Evolutionary conservation across 2,329 filamentous ascomycete species (phyloP).

Genomic region (Fusarium tuaranense): DNA sequence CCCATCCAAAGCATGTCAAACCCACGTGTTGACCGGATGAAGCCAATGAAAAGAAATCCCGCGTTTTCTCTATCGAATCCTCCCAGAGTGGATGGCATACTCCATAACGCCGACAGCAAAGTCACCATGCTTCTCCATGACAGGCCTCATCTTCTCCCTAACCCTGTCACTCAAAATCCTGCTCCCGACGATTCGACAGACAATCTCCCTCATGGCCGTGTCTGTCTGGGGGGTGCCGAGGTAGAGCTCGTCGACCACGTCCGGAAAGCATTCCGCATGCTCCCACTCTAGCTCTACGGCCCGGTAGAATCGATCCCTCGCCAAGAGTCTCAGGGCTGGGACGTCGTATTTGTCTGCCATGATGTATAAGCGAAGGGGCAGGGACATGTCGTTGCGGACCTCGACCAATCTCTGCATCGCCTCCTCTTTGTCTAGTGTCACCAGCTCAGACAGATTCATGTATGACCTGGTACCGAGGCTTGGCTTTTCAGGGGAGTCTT

Average conservation of each 20-base stretch:
- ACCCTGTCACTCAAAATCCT: background rate
- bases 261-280: background rate
- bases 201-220: background rate
- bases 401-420: background rate
- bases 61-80: background rate
- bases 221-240: background rate
- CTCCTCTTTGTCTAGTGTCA: background rate
- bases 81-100: background rate
- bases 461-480: background rate
- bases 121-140: slow-evolving; percentile 20
- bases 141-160: background rate
- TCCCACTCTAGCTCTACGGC: slow-evolving; percentile 1
- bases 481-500: background rate
- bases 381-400: background rate
- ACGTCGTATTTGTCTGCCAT: slow-evolving; percentile 5
- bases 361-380: background rate
- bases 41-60: background rate
- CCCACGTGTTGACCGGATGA: background rate
- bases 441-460: background rate
- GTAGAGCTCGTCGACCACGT: slow-evolving; percentile 29
- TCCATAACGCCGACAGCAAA: background rate
- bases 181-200: background rate
- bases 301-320: background rate
- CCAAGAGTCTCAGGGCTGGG: background rate
- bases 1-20: background rate